These are phyloP conservation scores for Leucocoprinus birnbaumii DNA, from an alignment of 768 basidiomycete genomes.

Conservation along the genomic window DNA sequence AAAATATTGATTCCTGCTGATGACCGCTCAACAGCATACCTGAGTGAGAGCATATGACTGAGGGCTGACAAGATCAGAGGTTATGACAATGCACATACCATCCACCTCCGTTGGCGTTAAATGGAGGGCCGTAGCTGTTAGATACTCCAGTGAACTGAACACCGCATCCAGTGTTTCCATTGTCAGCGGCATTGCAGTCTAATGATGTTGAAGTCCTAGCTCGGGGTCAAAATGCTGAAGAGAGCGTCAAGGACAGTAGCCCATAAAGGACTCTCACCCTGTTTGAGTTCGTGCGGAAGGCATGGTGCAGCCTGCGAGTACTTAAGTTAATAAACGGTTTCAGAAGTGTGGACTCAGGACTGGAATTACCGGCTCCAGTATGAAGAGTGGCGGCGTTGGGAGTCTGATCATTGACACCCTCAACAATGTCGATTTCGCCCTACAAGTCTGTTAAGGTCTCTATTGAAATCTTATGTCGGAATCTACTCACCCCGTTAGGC, in stretches of 20 bases:
- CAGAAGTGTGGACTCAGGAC: slow-evolving; percentile 33
- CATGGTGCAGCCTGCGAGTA: slow-evolving; percentile 24
- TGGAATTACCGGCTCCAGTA: slow-evolving; percentile 35
- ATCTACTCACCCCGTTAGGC: slow-evolving; percentile 36
- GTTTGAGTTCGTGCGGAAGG: slow-evolving; percentile 31
- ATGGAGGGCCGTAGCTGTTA: slow-evolving; percentile 52
- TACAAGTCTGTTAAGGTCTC: slow-evolving; percentile 13
- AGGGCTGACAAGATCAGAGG: not conserved
- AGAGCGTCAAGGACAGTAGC: not conserved
- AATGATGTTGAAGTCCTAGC: slow-evolving; percentile 17
- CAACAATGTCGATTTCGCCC: slow-evolving; percentile 39
- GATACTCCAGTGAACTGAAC: slow-evolving; percentile 26
- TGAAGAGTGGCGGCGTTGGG: slow-evolving; percentile 36
- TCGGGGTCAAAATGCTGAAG: slow-evolving; percentile 12
- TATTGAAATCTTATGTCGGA: not conserved
- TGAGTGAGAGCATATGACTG: slow-evolving; percentile 16
- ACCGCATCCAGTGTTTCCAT: slow-evolving; percentile 25
- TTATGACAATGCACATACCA: slow-evolving; percentile 34
- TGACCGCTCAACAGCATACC: slow-evolving; percentile 65
- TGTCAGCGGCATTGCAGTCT: slow-evolving; percentile 21
- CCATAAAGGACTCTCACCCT: slow-evolving; percentile 34
- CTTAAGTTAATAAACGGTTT: slow-evolving; percentile 9
- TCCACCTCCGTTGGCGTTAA: slow-evolving; percentile 58
- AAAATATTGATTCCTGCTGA: slow-evolving; percentile 57
- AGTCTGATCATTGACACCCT: slow-evolving; percentile 36